A percentile compares a stretch with the other conserved stretches of the same genome.
These are phyloP conservation scores for Cantharellus anzutake DNA, from an alignment of 768 basidiomycete species.

Conservation along the genomic window DNA sequence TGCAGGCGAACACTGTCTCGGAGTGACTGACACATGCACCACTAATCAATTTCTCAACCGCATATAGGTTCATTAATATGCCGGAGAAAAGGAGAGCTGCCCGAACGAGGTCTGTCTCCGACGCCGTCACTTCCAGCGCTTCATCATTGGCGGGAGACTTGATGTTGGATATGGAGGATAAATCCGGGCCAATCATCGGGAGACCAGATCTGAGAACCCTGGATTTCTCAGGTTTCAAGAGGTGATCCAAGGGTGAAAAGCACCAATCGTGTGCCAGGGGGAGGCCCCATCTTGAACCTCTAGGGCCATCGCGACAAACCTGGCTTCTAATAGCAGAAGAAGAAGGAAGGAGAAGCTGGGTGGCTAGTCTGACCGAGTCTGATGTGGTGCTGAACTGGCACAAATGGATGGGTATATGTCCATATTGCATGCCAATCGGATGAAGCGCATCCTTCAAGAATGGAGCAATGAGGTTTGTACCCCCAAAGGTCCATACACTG, in stretches of 20 bases:
- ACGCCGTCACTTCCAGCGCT: slow-evolving; percentile 22
- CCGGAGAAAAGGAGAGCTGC: slow-evolving; percentile 44
- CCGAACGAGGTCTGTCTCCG: slow-evolving; percentile 59
- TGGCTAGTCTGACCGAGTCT: slow-evolving; percentile 26
- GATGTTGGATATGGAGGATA: no score
- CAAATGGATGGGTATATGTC: slow-evolving; percentile 6
- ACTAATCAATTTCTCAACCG: slow-evolving; percentile 13
- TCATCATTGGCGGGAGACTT: slow-evolving; percentile 16
- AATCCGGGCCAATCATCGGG: no score
- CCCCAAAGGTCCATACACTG: slow-evolving; percentile 4
- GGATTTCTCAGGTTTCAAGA: slow-evolving; percentile 60
- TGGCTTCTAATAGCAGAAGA: slow-evolving; percentile 13
- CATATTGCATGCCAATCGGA: not conserved
- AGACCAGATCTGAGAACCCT: slow-evolving; percentile 34
- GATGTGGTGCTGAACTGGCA: slow-evolving; percentile 31
- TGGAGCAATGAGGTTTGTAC: slow-evolving; percentile 31
- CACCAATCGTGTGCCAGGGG: slow-evolving; percentile 41
- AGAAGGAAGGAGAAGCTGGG: slow-evolving; percentile 8
- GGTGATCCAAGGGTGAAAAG: slow-evolving; percentile 48
- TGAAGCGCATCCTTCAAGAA: slow-evolving; percentile 25
- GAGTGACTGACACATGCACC: slow-evolving; percentile 25
- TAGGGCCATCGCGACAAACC: not conserved
- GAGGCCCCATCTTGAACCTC: slow-evolving; percentile 7
- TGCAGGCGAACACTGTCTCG: slow-evolving; percentile 53
- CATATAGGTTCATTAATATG: slow-evolving; percentile 24